A percentile compares a stretch with the other conserved stretches of the same genome.
Conservation (phyloP, 2,329 filamentous ascomycete genomes). For the Aspergillus novoparasiticus region DNA sequence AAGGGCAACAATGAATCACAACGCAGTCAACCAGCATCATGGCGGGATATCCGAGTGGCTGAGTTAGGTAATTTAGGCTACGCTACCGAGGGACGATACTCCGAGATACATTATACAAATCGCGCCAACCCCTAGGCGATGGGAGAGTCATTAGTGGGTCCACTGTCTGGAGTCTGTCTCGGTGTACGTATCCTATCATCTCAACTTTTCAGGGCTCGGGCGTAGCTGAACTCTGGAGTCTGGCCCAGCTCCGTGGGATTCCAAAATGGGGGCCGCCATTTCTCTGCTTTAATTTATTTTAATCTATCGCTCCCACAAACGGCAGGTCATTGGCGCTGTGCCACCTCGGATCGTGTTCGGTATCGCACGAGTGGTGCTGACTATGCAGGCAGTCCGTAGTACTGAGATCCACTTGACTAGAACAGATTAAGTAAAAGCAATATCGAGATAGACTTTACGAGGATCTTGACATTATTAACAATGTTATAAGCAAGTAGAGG, state of each 20-base stretch:
- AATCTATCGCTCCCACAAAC: background rate
- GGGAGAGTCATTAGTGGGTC: background rate
- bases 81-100: background rate
- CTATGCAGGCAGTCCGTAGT: background rate
- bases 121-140: background rate
- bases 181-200: slow-evolving; percentile 1
- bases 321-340: slow-evolving; percentile 2
- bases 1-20: background rate
- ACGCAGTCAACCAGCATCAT: background rate
- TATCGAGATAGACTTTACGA: background rate
- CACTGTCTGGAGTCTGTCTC: background rate
- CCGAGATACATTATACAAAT: background rate
- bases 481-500: background rate
- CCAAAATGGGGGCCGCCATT: background rate
- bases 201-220: background rate
- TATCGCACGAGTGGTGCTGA: background rate
- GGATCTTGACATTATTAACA: background rate
- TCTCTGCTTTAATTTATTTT: background rate
- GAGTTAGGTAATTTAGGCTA: background rate
- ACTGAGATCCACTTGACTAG: background rate
- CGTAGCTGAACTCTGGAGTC: slow-evolving; percentile 3
- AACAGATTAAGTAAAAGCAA: background rate
- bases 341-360: slow-evolving; percentile 1
- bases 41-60: slow-evolving; percentile 3
- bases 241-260: background rate